Base-by-base conservation (phyloP, 1,284 basidiomycete genomes). In the Sanghuangporus weigelae region DNA sequence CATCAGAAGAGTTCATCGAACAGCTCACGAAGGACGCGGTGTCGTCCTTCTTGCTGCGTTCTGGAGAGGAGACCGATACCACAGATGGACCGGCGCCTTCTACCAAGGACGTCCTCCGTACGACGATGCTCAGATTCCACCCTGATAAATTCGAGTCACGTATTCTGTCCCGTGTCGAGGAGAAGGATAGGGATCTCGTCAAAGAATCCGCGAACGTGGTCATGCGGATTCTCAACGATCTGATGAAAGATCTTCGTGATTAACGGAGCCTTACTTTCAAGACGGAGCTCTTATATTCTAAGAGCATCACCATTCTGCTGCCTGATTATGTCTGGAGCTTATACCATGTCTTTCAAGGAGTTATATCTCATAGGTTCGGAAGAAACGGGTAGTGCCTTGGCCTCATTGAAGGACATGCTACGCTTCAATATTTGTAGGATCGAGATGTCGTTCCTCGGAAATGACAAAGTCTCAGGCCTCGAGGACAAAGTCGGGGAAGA, bases 61-160 rank as follows among this genome's bases (percentile, higher is more conserved):
- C 63, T 14, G 39, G 39, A 23, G 21, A 56, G n/a, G 44, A 57
- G 7, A 62, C 39, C 1, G 44, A 56, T 7, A 57, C 31, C 5
- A 55, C 26, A 8, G 69, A 69, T 31, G 63, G 63, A 59, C 71
- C 72, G 35, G 68, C 63, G 8, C 62, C 66, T 46, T 75, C 79
- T 60, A n/a, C 36, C 56, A 87, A 84, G 70, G 89, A 89, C 48
- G 84, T 81, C 60, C 72, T 93, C 44, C 78, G 89, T 66, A 89
- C 92, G 71, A 83, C 88, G 0, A 82, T 93, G 71, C 73, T 93
- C 39, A 82, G 88, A 12, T 95, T 91, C 72, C 93, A 95, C 72
- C 92, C 93, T 0, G 93, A 95, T 75, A 90, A 93, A 68, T 94
- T 95, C 69, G 88, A 92, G 71, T 84, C 86, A 8, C 80, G 90